A percentile compares a stretch with the other conserved stretches of the same genome.
phyloP scores from a whole-genome alignment of 208 protist genomes.

The Trypanosoma congolense region DNA sequence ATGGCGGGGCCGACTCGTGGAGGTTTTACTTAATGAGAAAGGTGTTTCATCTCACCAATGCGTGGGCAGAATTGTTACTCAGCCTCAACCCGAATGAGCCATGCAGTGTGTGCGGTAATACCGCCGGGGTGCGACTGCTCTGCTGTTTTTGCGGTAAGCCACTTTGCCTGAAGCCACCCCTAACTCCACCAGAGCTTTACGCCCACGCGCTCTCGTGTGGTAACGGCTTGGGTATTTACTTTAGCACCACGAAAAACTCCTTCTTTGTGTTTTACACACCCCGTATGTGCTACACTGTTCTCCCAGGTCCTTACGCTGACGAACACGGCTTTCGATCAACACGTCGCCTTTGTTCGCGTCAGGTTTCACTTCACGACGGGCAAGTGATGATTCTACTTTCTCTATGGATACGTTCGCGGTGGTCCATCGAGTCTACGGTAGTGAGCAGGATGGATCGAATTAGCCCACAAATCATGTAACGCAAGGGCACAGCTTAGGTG shows the following conservation, averaged over 20 bases:
- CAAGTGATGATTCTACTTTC: constrained; percentile 31
- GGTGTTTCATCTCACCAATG: constrained; percentile 48
- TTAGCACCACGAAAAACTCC: constrained; percentile 25
- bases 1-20: constrained; percentile 26
- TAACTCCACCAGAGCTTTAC: constrained; percentile 36
- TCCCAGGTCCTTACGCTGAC: constrained; percentile 55
- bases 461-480: constrained; percentile 24
- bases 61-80: constrained; percentile 38
- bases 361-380: constrained; percentile 27
- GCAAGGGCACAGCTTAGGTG: too few species aligned
- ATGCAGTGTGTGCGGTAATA: constrained; percentile 29
- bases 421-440: constrained; percentile 51
- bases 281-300: constrained; percentile 20
- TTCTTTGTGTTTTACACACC: constrained; percentile 49
- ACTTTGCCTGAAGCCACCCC: constrained; percentile 26
- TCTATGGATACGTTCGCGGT: constrained; percentile 60
- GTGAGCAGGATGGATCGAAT: constrained; percentile 28
- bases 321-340: constrained; percentile 50
- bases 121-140: constrained; percentile 27
- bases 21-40: constrained; percentile 22
- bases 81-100: constrained; percentile 12
- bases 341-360: constrained; percentile 27
- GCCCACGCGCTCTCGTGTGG: constrained; percentile 46
- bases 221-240: constrained; percentile 55
- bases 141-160: constrained; percentile 55